These are phyloP conservation scores for Nicotiana sylvestris DNA, from an alignment of 257 asterid genomes.

Conservation along the genomic window DNA sequence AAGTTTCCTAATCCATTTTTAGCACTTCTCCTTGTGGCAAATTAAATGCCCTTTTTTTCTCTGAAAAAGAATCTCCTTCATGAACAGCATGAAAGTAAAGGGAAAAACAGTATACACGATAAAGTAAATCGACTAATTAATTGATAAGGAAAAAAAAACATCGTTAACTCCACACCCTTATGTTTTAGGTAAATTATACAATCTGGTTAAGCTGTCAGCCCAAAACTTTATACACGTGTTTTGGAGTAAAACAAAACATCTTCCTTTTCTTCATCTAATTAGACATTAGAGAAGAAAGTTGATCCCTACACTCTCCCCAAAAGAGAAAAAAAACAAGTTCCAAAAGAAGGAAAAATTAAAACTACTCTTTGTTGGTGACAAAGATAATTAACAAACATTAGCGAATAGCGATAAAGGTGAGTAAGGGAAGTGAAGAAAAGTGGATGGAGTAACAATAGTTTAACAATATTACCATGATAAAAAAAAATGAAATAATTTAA, in stretches of 20 bases:
- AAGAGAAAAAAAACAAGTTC: slow-evolving; percentile 1
- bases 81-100: too few relatives aligned
- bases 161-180: background rate
- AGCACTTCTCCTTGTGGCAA: too few relatives aligned
- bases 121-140: background rate
- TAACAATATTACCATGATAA: slow-evolving; percentile 1
- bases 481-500: slow-evolving; percentile 2
- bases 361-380: background rate
- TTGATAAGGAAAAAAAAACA: background rate
- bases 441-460: background rate
- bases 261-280: background rate
- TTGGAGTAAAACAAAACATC: background rate
- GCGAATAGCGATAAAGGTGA: background rate
- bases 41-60: too few relatives aligned
- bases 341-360: background rate
- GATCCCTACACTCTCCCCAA: background rate
- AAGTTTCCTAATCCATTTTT: too few relatives aligned
- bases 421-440: background rate
- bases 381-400: background rate
- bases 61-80: too few relatives aligned
- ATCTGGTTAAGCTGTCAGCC: background rate
- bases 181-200: background rate
- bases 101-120: too few relatives aligned
- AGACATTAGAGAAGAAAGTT: background rate
- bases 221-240: background rate